Evolutionary conservation across 768 basidiomycete species (phyloP).

Genomic region (Lepiota venenata): DNA sequence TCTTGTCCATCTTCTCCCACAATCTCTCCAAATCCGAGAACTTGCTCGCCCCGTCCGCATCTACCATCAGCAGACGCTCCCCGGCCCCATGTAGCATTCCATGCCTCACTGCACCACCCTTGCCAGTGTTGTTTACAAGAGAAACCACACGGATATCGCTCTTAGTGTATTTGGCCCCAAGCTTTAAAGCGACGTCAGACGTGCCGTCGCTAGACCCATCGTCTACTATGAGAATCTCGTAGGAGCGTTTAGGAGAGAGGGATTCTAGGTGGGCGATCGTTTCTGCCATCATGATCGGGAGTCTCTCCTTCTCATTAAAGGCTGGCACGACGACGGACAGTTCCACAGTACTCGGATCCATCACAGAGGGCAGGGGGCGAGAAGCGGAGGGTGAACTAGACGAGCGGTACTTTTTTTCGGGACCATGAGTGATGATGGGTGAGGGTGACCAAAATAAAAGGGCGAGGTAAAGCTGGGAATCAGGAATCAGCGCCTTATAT

Average conservation of each 20-base stretch:
- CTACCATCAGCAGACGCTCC: constrained; percentile 79
- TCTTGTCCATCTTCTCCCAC: constrained; percentile 68
- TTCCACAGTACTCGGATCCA: constrained; percentile 59
- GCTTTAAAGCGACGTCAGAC: constrained; percentile 53
- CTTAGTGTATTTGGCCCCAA: constrained; percentile 53
- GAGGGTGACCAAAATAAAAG: constrained; percentile 76
- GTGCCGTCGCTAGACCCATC: constrained; percentile 87
- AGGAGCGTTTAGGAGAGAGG: constrained; percentile 43
- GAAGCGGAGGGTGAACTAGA: constrained; percentile 49
- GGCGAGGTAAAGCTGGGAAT: constrained; percentile 58
- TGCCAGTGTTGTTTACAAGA: constrained; percentile 80
- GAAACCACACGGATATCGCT: constrained; percentile 75
- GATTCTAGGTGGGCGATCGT: constrained; percentile 62
- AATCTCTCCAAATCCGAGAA: constrained; percentile 83
- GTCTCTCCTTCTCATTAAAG: constrained; percentile 83
- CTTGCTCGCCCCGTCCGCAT: constrained; percentile 91
- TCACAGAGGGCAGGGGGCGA: constrained; percentile 51
- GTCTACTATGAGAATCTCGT: constrained; percentile 86
- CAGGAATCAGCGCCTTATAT: constrained; percentile 14
- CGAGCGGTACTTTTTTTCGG: constrained; percentile 70
- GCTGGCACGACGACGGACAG: constrained; percentile 87
- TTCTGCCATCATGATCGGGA: constrained; percentile 80
- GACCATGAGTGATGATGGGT: constrained; percentile 55
- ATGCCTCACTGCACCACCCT: constrained; percentile 91
- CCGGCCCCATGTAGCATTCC: constrained; percentile 86